Percentiles rank a stretch among this genome's conserved stretches.
phyloP scores from a whole-genome alignment of 2,329 filamentous ascomycete genomes.

The Paraconiothyrium sp. region DNA sequence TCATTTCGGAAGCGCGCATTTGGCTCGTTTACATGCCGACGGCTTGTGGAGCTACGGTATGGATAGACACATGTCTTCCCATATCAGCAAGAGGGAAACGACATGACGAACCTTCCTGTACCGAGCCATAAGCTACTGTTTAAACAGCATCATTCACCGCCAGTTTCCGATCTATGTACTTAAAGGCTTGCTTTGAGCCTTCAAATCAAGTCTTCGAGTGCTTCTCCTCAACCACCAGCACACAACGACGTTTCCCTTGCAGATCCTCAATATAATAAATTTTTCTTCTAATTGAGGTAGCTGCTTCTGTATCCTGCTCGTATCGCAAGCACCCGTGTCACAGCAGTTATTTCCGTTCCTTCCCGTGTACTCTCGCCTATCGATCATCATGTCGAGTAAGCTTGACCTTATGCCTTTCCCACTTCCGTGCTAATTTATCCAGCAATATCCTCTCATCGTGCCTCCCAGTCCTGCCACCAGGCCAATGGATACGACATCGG shows the following conservation, averaged over 20 bases:
- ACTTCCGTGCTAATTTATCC: background rate
- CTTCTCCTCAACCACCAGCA: background rate
- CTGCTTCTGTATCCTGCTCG: conserved; percentile 1
- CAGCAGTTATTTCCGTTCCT: background rate
- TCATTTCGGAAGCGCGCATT: conserved; percentile 10
- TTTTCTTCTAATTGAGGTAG: background rate
- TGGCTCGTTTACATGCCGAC: conserved; percentile 13
- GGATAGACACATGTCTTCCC: conserved; percentile 15
- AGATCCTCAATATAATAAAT: background rate
- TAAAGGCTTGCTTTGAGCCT: background rate
- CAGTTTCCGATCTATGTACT: conserved; percentile 8
- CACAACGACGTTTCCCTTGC: background rate
- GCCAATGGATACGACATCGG: conserved; percentile 4
- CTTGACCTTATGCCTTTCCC: conserved; percentile 6
- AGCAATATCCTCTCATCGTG: background rate
- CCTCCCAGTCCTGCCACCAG: conserved; percentile 5
- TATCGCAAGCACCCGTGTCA: background rate
- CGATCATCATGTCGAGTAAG: conserved; percentile 15
- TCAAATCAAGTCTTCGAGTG: background rate
- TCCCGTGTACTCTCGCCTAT: background rate
- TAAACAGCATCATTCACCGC: conserved; percentile 25
- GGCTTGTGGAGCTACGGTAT: conserved; percentile 14
- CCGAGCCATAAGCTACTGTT: conserved; percentile 20
- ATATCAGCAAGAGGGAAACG: conserved; percentile 23
- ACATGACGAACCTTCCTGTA: conserved; percentile 20